Conservation (phyloP, 805 yeast genomes). For the Starmerella bombicola region DNA sequence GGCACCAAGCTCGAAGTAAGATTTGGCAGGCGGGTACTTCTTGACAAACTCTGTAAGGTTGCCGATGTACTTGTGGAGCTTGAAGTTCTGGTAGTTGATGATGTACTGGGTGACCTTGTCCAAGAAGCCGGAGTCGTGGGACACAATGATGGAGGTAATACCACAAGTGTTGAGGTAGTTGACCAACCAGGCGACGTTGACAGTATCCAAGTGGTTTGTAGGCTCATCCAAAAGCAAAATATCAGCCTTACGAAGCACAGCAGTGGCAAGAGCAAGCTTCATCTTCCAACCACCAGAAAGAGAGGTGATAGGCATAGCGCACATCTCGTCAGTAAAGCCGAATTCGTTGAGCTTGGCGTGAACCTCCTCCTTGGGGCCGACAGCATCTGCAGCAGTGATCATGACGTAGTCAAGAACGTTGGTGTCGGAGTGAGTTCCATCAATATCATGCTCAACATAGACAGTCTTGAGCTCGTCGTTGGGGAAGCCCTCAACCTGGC, state of each 20-base stretch:
- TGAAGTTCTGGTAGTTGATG: slow-evolving; percentile 99
- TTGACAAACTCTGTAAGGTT: slow-evolving; percentile 97
- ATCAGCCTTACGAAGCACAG: slow-evolving; percentile 96
- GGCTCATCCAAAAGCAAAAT: slow-evolving; percentile 98
- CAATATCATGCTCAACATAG: slow-evolving; percentile 99
- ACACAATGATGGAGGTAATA: slow-evolving; percentile 94
- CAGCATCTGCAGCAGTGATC: slow-evolving; percentile 69
- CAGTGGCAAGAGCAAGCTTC: slow-evolving; percentile 99
- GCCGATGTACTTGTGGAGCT: slow-evolving; percentile 99
- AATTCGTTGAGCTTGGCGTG: slow-evolving; percentile 71
- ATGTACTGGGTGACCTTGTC: slow-evolving; percentile 96
- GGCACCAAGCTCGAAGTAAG: slow-evolving; percentile 97
- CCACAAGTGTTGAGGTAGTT: slow-evolving; percentile 98
- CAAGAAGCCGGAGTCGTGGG: slow-evolving; percentile 99
- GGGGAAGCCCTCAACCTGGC: slow-evolving; percentile 99
- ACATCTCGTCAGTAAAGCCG: slow-evolving; percentile 89
- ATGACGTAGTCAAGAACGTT: slow-evolving; percentile 84
- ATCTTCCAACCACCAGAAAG: slow-evolving; percentile 99
- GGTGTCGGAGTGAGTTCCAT: slow-evolving; percentile 94
- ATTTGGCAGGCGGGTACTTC: slow-evolving; percentile 97
- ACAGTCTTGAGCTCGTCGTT: slow-evolving; percentile 98
- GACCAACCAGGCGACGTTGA: slow-evolving; percentile 98
- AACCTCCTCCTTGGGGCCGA: slow-evolving; percentile 62
- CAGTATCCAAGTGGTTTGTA: slow-evolving; percentile 99
- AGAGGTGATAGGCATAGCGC: slow-evolving; percentile 83